Conservation (phyloP, 257 asterid species). For the Nicotiana otophora region DNA sequence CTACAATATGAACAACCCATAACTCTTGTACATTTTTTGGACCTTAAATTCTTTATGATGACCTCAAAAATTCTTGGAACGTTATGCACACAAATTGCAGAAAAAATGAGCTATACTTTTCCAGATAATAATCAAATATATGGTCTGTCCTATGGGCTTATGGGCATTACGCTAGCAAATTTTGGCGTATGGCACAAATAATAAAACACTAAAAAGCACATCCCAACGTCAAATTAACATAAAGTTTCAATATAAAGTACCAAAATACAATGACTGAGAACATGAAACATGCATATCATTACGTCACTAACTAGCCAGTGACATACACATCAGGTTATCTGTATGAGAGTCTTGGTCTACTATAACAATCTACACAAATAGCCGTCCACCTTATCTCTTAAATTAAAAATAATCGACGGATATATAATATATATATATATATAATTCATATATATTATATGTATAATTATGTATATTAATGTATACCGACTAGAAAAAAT, state of each 20-base stretch:
- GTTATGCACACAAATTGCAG: neutral
- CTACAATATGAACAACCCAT: neutral
- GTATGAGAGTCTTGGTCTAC: neutral
- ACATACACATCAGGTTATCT: too few species aligned
- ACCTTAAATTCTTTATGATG: neutral
- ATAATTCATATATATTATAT: too few species aligned
- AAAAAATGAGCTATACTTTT: neutral
- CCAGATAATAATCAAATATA: neutral
- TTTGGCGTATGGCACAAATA: constrained; percentile 7
- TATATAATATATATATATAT: too few species aligned
- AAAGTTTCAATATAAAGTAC: neutral
- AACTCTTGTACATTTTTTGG: too few species aligned
- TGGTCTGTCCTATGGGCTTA: neutral
- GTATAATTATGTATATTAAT: too few species aligned
- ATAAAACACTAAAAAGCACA: neutral
- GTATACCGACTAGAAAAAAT: too few species aligned
- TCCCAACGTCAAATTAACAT: neutral
- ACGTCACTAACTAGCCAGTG: neutral
- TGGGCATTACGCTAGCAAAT: constrained; percentile 20
- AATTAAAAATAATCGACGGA: too few species aligned
- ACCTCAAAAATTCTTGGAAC: neutral
- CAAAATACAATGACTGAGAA: constrained; percentile 10
- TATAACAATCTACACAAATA: too few species aligned
- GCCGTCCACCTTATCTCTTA: too few species aligned
- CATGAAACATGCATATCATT: constrained; percentile 11